Base-by-base conservation (phyloP, 2,329 filamentous ascomycete species). In the Lecanosticta acicola region DNA sequence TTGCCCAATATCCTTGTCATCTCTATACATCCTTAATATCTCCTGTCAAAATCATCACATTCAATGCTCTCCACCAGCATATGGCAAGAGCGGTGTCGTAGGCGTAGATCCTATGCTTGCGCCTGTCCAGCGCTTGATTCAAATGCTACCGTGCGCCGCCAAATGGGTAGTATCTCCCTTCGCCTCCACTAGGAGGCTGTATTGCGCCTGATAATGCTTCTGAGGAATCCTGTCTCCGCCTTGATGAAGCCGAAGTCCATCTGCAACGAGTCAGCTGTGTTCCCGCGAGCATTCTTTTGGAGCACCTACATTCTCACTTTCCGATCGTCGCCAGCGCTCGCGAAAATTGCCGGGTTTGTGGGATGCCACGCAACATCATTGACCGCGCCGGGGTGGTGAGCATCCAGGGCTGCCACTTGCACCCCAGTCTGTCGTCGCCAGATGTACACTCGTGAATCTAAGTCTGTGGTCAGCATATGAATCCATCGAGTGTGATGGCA, bases 331-430 rank as follows among this genome's bases (percentile, higher is more conserved):
- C 91, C 90, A 48, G 87, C 91, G 10, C 89, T 91, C 13, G 89
- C 93, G 67, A 96, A 87, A 72, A 96, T 84, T 50, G 79, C 80
- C 1, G 87, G 82, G 61, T 96, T 80, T 9, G 71, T 76, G 1
- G 93, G 90, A 59, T 91, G 93, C 91, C 93, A 98, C 17, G 84
- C 78, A 32, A 94, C 85, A 5, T 87, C 80, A 63, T 96, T 97
- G 54, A 93, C 91, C 49, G 80, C 83, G 26, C 88, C 84, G 10
- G 78, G 76, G 4, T 73, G 71, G 58, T 97, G 91, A 0, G 83
- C 90, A 24, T 81, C 77, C 2, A 97, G 72, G 39, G 79, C 83
- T 60, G 89, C 86, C 4, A 98, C 80, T 1, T 84, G 74, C 4
- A 77, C 74, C 4, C 87, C 88, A 29, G 85, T 87, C 46, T 83